These are phyloP conservation scores for Gymnopus androsaceus DNA, from an alignment of 1,284 basidiomycete genomes.

Conservation along the genomic window DNA sequence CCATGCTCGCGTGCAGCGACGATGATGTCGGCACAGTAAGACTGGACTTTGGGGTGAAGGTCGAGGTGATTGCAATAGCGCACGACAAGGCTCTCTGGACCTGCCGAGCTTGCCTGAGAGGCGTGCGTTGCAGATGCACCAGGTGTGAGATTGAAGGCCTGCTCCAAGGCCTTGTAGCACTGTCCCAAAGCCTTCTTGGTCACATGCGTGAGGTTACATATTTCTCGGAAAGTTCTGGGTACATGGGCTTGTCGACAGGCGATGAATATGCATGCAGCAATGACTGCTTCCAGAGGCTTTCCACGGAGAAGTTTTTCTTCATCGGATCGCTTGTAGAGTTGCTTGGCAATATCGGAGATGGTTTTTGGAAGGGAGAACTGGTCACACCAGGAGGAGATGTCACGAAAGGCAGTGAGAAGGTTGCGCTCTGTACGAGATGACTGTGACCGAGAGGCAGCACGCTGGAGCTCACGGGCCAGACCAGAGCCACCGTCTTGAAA, in stretches of 20 bases:
- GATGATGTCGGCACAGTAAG: conserved; percentile 86
- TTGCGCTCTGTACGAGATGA: conserved; percentile 81
- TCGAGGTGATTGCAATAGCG: conserved; percentile 94
- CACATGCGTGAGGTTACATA: conserved; percentile 90
- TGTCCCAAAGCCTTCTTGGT: conserved; percentile 95
- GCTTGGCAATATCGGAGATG: conserved; percentile 94
- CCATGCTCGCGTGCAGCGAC: conserved; percentile 80
- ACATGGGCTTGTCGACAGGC: conserved; percentile 95
- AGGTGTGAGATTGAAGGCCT: conserved; percentile 87
- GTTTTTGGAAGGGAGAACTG: conserved; percentile 94
- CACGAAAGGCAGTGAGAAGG: conserved; percentile 85
- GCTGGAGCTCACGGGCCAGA: conserved; percentile 88
- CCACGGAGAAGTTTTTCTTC: conserved; percentile 93
- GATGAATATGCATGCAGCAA: conserved; percentile 98
- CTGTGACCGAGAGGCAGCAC: conserved; percentile 81
- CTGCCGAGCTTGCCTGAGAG: conserved; percentile 50
- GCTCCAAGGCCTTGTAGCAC: conserved; percentile 92
- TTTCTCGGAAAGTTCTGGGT: conserved; percentile 93
- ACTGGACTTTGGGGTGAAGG: conserved; percentile 80
- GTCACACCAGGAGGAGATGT: conserved; percentile 92
- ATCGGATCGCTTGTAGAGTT: conserved; percentile 95
- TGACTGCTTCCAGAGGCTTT: conserved; percentile 90
- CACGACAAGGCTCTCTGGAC: conserved; percentile 86
- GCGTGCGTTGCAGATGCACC: conserved; percentile 56
- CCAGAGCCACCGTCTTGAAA: conserved; percentile 95